Conservation (phyloP, 129 eudicot genomes). For the Rutidosis leptorrhynchoides region DNA sequence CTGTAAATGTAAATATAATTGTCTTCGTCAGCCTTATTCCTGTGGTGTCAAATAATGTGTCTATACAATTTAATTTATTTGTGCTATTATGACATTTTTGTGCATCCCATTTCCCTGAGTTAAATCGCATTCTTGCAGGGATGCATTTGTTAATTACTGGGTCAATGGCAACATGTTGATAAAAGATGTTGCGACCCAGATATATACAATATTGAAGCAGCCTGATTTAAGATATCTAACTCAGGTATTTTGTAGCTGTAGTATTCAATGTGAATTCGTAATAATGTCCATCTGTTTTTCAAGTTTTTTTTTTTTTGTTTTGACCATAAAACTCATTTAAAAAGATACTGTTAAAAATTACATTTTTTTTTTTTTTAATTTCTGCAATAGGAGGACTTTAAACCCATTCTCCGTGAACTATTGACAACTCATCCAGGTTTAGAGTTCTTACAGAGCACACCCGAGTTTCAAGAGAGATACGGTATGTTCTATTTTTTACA, state of each 20-base stretch:
- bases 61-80: background rate
- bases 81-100: background rate
- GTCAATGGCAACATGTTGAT: constrained; percentile 68
- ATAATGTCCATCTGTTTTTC: constrained; percentile 1
- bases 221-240: constrained; percentile 58
- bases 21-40: background rate
- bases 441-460: constrained; percentile 18
- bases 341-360: background rate
- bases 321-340: background rate
- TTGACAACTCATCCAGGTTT: constrained; percentile 17
- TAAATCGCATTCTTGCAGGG: constrained; percentile 40
- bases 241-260: constrained; percentile 40
- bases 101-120: background rate
- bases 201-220: constrained; percentile 62
- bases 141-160: constrained; percentile 86
- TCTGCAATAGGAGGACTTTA: constrained; percentile 20
- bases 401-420: constrained; percentile 19
- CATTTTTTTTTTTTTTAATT: background rate
- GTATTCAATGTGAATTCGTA: background rate
- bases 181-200: constrained; percentile 63
- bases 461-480: constrained; percentile 18
- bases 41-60: background rate
- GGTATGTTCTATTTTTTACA: constrained; percentile 2
- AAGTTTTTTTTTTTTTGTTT: background rate
- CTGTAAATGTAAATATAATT: too few species aligned